A percentile compares a stretch with the other conserved stretches of the same genome.
Conservation (phyloP, 345 rosid species). For the Citrus trifoliata region DNA sequence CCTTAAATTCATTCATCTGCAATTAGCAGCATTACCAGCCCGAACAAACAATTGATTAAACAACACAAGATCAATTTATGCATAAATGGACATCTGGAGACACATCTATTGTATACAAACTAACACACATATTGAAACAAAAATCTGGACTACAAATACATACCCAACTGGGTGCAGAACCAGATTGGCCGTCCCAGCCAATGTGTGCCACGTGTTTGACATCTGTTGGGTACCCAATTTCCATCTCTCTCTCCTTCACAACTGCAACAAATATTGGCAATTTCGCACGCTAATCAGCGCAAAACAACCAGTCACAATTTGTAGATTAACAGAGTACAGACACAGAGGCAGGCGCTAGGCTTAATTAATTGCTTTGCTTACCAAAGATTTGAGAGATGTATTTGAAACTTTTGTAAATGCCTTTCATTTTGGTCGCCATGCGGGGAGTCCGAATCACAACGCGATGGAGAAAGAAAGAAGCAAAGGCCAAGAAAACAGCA, state of each 20-base stretch:
- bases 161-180: constrained; percentile 86
- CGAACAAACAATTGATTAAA: constrained; percentile 1
- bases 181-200: constrained; percentile 80
- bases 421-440: constrained; percentile 84
- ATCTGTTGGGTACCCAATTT: constrained; percentile 94
- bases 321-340: not conserved
- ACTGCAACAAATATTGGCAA: constrained; percentile 28
- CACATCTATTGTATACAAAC: not conserved
- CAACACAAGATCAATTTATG: not conserved
- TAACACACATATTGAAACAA: not conserved
- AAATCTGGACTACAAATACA: constrained; percentile 28
- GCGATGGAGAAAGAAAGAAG: not conserved
- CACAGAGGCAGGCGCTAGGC: not conserved
- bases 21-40: constrained; percentile 3
- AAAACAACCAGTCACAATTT: not conserved
- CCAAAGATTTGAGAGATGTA: constrained; percentile 84
- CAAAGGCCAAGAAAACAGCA: constrained; percentile 11
- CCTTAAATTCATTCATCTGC: constrained; percentile 87
- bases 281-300: not conserved
- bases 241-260: constrained; percentile 74
- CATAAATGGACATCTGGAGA: not conserved
- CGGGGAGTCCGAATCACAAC: constrained; percentile 18
- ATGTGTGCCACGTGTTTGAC: constrained; percentile 94
- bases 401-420: constrained; percentile 85
- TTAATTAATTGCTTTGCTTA: constrained; percentile 9